A percentile compares a stretch with the other conserved stretches of the same genome.
Conservation (phyloP, 805 yeast species). For the Starmerella stellata region DNA sequence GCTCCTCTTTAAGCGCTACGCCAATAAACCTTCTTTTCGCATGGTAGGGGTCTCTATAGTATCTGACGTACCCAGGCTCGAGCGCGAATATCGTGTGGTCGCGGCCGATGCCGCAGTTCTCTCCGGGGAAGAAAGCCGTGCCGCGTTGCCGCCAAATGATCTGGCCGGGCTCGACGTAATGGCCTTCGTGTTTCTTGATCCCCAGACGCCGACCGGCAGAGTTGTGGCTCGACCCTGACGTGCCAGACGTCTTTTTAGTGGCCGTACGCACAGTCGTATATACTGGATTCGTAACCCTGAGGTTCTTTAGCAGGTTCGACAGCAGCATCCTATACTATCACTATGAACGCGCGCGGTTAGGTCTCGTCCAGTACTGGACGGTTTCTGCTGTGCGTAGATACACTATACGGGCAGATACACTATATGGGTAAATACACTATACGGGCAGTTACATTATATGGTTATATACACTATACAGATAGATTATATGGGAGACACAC, state of each 20-base stretch:
- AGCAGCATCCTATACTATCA: not conserved
- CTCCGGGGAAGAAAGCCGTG: slow-evolving; percentile 86
- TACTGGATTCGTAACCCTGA: slow-evolving; percentile 4
- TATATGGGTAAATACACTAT: no score
- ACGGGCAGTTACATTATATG: no score
- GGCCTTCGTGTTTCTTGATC: slow-evolving; percentile 69
- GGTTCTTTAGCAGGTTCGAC: not conserved
- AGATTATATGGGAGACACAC: no score
- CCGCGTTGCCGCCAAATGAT: slow-evolving; percentile 90
- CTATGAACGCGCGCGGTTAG: no score
- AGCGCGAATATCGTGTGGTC: slow-evolving; percentile 83
- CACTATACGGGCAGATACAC: no score
- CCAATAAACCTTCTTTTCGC: slow-evolving; percentile 85
- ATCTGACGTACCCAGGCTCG: slow-evolving; percentile 87
- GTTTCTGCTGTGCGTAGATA: no score
- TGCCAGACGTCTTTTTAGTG: slow-evolving; percentile 85
- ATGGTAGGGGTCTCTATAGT: slow-evolving; percentile 88
- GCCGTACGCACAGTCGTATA: slow-evolving; percentile 50
- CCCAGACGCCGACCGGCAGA: slow-evolving; percentile 92
- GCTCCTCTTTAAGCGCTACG: slow-evolving; percentile 48
- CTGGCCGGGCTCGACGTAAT: slow-evolving; percentile 60
- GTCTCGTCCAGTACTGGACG: no score
- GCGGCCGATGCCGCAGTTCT: slow-evolving; percentile 63
- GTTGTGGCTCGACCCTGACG: slow-evolving; percentile 83
- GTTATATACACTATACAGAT: no score